Evolutionary conservation across 352 stramenopile species (phyloP), one percentile per base, ranked within the genome.

Genomic region (Thraustotheca clavata): DNA sequence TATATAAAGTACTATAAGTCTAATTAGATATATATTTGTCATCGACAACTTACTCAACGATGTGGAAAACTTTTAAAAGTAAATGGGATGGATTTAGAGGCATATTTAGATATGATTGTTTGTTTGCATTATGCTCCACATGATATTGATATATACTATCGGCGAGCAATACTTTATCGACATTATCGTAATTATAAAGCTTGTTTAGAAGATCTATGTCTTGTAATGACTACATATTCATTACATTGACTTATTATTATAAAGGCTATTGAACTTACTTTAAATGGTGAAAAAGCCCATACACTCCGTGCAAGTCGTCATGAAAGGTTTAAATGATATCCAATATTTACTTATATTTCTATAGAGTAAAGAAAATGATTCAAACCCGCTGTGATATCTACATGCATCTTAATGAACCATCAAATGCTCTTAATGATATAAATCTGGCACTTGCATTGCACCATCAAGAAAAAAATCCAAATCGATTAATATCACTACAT

Each of bases 101-200:
- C 73, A 8, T 65, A 84, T 14, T 78, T 77, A 20, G 78, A 86
- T 52, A 69, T 69, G 0, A 83, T 76, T 8, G 69, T 83, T 12
- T 74, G 76, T 2, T 66, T 84, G 27, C 69, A 71, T 0, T 85
- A 86, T 59, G 52, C 80, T 1, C 76, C 76, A 5, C 74, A 36
- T 27, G 76, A 83, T 20, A 68, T 84, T 54, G 78, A 83, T 31
- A 80, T 69, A 4, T 49, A 83, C 18, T 83, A 72, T 73, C 73
- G 83, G 48, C 76, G 75, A 35, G 75, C 74, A 0, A 61, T 67
- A 2, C 52, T 87, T 4, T 40, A 80, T 3, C 59, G 73, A 48
- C 67, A 76, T 24, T 71, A 76, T 5, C 35, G 57, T 6, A 87
- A 87, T 49, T 76, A 62, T 41, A 39, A 52, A 4, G 63, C 73